Conservation (phyloP, 1,284 basidiomycete species). For the Irpex sp. region DNA sequence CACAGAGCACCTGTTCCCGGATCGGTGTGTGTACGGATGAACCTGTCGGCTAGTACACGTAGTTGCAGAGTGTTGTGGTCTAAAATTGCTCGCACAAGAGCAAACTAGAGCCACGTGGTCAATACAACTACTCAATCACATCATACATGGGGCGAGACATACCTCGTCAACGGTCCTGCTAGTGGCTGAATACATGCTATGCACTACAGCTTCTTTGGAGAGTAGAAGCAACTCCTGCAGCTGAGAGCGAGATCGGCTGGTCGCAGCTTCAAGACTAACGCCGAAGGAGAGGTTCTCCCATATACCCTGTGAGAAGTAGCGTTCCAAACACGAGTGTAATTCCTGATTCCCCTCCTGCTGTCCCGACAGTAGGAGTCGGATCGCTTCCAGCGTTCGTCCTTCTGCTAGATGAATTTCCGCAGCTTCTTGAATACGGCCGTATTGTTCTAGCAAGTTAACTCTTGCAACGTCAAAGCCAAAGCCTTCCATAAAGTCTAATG, state of each 20-base stretch:
- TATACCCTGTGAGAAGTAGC: conserved; percentile 22
- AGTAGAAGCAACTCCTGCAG: background rate
- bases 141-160: conserved; percentile 3
- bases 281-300: conserved; percentile 27
- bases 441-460: conserved; percentile 44
- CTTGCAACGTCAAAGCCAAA: conserved; percentile 50
- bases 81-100: background rate
- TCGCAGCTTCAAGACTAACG: conserved; percentile 10
- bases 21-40: conserved; percentile 23
- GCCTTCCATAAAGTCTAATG: conserved; percentile 56
- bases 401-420: conserved; percentile 54
- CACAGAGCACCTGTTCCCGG: conserved; percentile 36
- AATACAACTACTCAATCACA: background rate
- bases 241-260: background rate
- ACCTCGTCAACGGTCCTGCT: background rate
- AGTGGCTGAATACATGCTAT: background rate
- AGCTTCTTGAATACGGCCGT: conserved; percentile 45
- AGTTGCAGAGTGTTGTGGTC: background rate
- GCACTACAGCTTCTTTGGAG: background rate
- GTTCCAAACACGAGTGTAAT: conserved; percentile 13
- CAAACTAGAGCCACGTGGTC: conserved; percentile 8
- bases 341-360: background rate
- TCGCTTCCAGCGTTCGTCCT: conserved; percentile 46
- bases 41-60: background rate
- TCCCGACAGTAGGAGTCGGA: conserved; percentile 39